Evolutionary conservation across 768 basidiomycete genomes (phyloP), one percentile per base, ranked within the genome.

Genomic region (Russula earlei): DNA sequence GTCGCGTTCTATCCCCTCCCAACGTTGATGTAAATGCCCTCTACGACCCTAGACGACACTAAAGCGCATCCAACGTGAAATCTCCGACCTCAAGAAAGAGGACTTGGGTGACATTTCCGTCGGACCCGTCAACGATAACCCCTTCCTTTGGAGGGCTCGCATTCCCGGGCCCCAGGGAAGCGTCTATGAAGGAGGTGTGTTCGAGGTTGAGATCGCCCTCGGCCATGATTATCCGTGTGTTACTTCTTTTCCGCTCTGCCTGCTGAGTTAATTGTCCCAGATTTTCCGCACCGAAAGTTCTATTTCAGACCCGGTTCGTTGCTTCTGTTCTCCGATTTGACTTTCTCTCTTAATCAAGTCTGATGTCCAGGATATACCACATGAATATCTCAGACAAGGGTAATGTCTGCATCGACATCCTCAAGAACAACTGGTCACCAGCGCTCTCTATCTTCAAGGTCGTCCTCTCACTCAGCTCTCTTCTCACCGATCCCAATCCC

Each of bases 351-450:
- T 49, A 54, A 36, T 14, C 27, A 12, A 49, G 3, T 5, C 9
- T 33, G 11, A 10, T 52, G 12, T n/a, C 33, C 58, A 89, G 87
- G 64, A 89, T 91, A 67, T 91, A 91, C 64, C 89, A 92, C 65
- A 89, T 91, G 87, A 91, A 92, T 76, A 88, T 89, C 43, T 85
- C 83, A 49, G 86, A 88, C 55, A 77, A 79, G 49, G 88, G 87
- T 41, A 77, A 76, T 61, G 84, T 91, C 51, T 91, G 88, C 65
- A 87, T 92, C 62, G 88, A 96, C 70, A 91, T 95, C 49, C 78
- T 97, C 56, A 96, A 97, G 72, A 79, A 83, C 65, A 87, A 90
- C 64, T 97, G 93, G 93, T 93, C 90, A 1, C 93, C 93, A 7
- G 93, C 93, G 2, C 71, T 97, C 20, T 94, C 91, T 3, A 74